Base-by-base conservation (phyloP, 2,329 filamentous ascomycete species). In the Sarocladium oryzae region DNA sequence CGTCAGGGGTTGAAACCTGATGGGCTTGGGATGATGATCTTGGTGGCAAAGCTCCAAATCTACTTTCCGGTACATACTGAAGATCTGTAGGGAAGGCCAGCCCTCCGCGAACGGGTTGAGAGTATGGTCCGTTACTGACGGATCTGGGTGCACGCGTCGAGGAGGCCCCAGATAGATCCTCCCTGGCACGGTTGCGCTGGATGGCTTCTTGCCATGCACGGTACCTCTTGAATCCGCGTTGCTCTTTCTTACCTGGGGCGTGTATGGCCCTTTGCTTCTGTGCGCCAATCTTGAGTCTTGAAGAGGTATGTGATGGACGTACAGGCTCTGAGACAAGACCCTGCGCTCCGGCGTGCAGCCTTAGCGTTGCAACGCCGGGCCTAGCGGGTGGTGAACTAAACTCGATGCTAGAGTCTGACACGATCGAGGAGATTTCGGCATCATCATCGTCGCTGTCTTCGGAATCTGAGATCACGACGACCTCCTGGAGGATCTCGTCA, bases 401-500 rank as follows among this genome's bases (percentile, higher is more conserved):
- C 20, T 49, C 46, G 10, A 49, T 20, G 32, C 46, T 37, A 15
- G 18, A 23, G n/a, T 49, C 46, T 7, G 46, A 49, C 10, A 66
- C 62, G 28, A 61, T 49, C 5, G 63, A 66, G n/a, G 55, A 56
- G 11, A 58, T 57, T 23, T 59, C 62, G 15, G 66, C 66, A 3
- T 55, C 51, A 15, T 63, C 66, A 8, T 68, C 63, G 15, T 68
- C 65, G 3, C 72, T 73, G 36, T 70, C 74, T 59, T 81, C 78
- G 4, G 74, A 74, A 57, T 82, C 79, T n/a, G 79, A 81, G 40
- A 86, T 83, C 58, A 85, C 77, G 50, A 85, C 79, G 10, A 85
- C 79, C 63, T 86, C 82, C 49, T 79, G 74, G 30, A 85, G 69
- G 52, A 85, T 84, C 61, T 85, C 81, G 53, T 85, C 82, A 15